Percentiles rank a stretch among this genome's conserved stretches.
phyloP scores from a whole-genome alignment of 2,329 filamentous ascomycete species.

The Calonectria multiphialidica region DNA sequence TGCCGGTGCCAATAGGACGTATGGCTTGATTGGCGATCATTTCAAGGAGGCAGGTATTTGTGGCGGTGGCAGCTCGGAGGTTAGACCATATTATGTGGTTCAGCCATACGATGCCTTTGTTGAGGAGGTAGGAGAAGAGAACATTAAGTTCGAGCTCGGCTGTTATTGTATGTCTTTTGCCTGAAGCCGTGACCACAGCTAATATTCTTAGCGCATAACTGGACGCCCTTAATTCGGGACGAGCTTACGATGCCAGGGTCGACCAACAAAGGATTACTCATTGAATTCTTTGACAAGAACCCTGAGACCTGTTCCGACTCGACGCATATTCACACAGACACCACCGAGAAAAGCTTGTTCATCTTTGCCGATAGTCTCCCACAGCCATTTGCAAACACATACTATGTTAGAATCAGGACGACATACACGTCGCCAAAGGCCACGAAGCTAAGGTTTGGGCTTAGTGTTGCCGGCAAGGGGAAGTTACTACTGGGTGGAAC shows the following conservation, averaged over 20 bases:
- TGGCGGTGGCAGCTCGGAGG: conserved; percentile 46
- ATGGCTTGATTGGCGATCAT: conserved; percentile 50
- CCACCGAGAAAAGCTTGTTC: not conserved
- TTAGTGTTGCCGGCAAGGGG: not conserved
- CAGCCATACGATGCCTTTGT: conserved; percentile 43
- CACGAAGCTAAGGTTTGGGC: not conserved
- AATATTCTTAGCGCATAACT: not conserved
- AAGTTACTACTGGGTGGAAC: not conserved
- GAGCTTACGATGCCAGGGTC: not conserved
- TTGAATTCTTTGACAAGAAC: not conserved
- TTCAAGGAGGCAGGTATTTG: conserved; percentile 40
- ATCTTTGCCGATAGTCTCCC: not conserved
- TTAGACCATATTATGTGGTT: conserved; percentile 45
- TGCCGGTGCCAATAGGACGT: conserved; percentile 46
- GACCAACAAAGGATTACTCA: not conserved
- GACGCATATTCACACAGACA: not conserved
- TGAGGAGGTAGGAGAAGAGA: conserved; percentile 29
- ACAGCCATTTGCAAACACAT: not conserved
- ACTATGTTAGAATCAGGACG: not conserved
- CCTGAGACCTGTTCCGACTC: not conserved
- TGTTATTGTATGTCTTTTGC: not conserved
- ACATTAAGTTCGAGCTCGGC: conserved; percentile 10
- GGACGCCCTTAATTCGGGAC: not conserved
- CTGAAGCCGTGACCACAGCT: not conserved
- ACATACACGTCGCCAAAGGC: not conserved